phyloP scores from a whole-genome alignment of 2,329 filamentous ascomycete species.

The Paecilomyces dactylethromorphus region DNA sequence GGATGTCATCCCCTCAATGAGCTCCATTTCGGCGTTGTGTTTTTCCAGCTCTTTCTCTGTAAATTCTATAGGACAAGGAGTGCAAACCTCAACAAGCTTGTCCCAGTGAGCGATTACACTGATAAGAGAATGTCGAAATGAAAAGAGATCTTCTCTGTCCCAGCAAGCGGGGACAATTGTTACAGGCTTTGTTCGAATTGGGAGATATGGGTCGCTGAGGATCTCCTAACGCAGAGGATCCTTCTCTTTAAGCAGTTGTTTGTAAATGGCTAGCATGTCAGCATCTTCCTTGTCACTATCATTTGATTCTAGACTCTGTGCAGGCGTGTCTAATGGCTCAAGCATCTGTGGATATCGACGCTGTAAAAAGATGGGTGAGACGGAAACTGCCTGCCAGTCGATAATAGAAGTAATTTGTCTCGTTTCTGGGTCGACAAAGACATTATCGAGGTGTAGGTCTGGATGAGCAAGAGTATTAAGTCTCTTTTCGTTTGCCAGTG shows the following conservation, averaged over 20 bases:
- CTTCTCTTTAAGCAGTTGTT: neutral
- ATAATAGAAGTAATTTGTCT: constrained; percentile 8
- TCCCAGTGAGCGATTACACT: constrained; percentile 8
- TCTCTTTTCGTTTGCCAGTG: neutral
- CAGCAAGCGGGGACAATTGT: constrained; percentile 9
- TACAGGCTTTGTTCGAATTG: constrained; percentile 4
- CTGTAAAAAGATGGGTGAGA: constrained; percentile 9
- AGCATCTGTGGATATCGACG: constrained; percentile 10
- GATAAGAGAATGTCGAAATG: constrained; percentile 11
- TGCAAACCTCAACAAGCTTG: constrained; percentile 1
- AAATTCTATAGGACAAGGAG: constrained; percentile 8
- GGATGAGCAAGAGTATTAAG: constrained; percentile 13
- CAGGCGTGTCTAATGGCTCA: constrained; percentile 2
- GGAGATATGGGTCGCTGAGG: constrained; percentile 3
- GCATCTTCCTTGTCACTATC: no score
- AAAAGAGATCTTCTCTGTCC: constrained; percentile 13
- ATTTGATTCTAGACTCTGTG: no score
- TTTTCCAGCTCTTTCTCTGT: constrained; percentile 5
- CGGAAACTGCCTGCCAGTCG: constrained; percentile 10
- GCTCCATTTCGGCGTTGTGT: constrained; percentile 9
- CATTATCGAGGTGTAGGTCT: constrained; percentile 15
- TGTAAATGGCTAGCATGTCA: no score
- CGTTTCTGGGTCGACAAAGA: constrained; percentile 16
- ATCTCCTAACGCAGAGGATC: constrained; percentile 3
- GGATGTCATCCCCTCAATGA: constrained; percentile 9